Evolutionary conservation across 805 yeast species (phyloP), one percentile per base, ranked within the genome.

Genomic region (Wickerhamiella nectarea): DNA sequence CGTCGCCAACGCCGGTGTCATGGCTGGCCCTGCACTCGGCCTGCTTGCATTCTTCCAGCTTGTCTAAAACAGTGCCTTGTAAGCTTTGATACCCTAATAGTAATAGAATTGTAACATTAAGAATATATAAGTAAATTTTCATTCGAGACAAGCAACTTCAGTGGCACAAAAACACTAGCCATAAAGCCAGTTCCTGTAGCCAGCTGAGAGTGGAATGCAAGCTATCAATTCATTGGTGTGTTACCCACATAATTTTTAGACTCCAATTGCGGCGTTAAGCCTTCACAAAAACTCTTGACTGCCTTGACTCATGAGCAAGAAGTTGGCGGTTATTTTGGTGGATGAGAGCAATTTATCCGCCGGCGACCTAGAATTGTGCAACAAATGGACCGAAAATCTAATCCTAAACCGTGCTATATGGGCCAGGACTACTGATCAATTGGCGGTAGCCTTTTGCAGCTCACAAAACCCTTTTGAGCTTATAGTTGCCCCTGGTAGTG

Each of bases 361-460:
- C 5, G 7, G 15, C 11, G 20, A 20, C 22, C 42, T 39, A 3
- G 36, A 31, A 5, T 18, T 22, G 8, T 38, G 43, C 26, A 35
- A 33, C 10, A 40, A 45, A 8, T 44, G 33, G 10, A 18, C 46
- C 12, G 43, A 38, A n/a, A 43, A 43, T 21, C 36, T 41, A 4
- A 21, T 39, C 7, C 18, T 39, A 2, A 17, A 25, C 9, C 29
- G 18, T 10, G 34, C 41, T 11, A 18, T 43, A 11, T 48, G 48
- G 48, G 41, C 34, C 18, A 42, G 50, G 6, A 43, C 40, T 19
- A 45, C 46, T 10, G 47, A 48, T 22, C 41, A 36, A 14, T 42
- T 41, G 2, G 48, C 44, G 6, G 46, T 43, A 7, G 31, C 40
- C 26, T 28, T 33, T n/a, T 45, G 44, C 21, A 28, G 36, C 26